A percentile compares a stretch with the other conserved stretches of the same genome.
Evolutionary conservation across 352 stramenopile genomes (phyloP).

Genomic region (Ochromonadaceae sp.): DNA sequence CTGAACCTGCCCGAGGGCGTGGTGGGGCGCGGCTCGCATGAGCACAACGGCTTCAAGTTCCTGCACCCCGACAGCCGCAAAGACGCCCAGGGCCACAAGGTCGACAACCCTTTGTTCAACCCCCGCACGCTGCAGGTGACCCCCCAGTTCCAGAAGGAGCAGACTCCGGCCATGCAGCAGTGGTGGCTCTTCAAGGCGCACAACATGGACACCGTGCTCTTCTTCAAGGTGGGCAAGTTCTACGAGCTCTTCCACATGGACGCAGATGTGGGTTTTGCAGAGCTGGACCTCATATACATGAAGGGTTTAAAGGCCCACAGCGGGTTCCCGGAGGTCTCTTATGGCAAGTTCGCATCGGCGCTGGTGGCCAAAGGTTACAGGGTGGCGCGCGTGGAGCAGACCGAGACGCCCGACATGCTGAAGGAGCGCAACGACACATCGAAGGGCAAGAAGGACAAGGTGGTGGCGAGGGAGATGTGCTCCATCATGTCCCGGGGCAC

Average conservation of each 20-base stretch:
- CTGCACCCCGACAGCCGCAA: slow-evolving; percentile 53
- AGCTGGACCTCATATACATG: slow-evolving; percentile 90
- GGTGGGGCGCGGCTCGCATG: slow-evolving; percentile 36
- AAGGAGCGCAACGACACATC: slow-evolving; percentile 69
- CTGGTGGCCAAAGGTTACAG: slow-evolving; percentile 47
- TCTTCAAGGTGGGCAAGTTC: slow-evolving; percentile 84
- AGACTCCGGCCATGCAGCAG: slow-evolving; percentile 86
- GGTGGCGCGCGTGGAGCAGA: slow-evolving; percentile 96
- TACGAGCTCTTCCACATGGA: slow-evolving; percentile 90
- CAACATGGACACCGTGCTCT: slow-evolving; percentile 93
- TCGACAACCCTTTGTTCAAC: slow-evolving; percentile 70
- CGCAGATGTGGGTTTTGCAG: slow-evolving; percentile 86
- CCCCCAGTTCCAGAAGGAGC: slow-evolving; percentile 57
- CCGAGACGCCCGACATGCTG: slow-evolving; percentile 91
- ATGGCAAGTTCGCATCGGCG: slow-evolving; percentile 60
- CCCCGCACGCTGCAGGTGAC: slow-evolving; percentile 74
- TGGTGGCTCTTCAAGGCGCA: slow-evolving; percentile 95
- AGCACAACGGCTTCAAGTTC: slow-evolving; percentile 78
- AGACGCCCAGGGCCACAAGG: slow-evolving; percentile 63
- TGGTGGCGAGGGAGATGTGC: slow-evolving; percentile 85
- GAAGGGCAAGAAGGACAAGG: slow-evolving; percentile 51
- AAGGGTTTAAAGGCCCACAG: slow-evolving; percentile 88
- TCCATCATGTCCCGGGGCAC: slow-evolving; percentile 83
- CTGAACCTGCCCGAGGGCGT: slow-evolving; percentile 28
- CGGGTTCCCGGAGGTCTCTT: slow-evolving; percentile 94